Percentiles rank a stretch among this genome's conserved stretches.
These are phyloP conservation scores for Leccinum variicolor DNA, from an alignment of 768 basidiomycete genomes.

Conservation along the genomic window DNA sequence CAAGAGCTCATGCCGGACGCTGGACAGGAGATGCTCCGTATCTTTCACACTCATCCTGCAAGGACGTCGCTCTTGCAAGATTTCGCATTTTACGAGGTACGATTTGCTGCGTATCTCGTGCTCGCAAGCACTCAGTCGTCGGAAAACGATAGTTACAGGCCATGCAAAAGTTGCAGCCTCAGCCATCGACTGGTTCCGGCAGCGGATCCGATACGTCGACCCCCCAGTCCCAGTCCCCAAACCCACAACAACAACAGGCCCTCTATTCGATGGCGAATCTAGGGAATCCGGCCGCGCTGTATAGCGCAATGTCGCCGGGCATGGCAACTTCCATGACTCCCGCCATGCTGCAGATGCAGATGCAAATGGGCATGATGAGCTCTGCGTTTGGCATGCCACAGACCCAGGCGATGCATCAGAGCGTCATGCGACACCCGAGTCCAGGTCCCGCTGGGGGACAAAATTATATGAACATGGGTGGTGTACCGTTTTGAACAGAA, in stretches of 20 bases:
- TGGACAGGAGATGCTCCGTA: slow-evolving; percentile 93
- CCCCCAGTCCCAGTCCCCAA: slow-evolving; percentile 39
- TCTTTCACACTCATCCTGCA: slow-evolving; percentile 91
- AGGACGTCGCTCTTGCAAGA: slow-evolving; percentile 93
- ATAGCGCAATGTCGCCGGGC: slow-evolving; percentile 29
- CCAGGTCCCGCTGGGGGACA: slow-evolving; percentile 51
- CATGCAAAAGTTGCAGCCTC: slow-evolving; percentile 63
- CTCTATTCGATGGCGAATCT: slow-evolving; percentile 42
- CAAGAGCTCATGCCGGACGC: slow-evolving; percentile 96
- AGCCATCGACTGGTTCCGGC: slow-evolving; percentile 27
- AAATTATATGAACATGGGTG: slow-evolving; percentile 43
- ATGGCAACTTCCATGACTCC: slow-evolving; percentile 31
- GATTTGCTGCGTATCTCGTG: slow-evolving; percentile 20
- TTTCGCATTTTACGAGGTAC: slow-evolving; percentile 87
- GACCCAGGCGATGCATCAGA: slow-evolving; percentile 78
- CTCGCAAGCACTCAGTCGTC: slow-evolving; percentile 6
- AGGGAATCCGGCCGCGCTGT: slow-evolving; percentile 45
- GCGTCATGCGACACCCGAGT: slow-evolving; percentile 80
- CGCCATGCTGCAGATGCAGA: slow-evolving; percentile 44
- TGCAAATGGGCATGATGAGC: slow-evolving; percentile 46
- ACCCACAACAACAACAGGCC: slow-evolving; percentile 44
- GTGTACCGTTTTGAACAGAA: slow-evolving; percentile 28
- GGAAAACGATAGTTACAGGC: slow-evolving; percentile 62
- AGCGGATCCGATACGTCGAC: slow-evolving; percentile 27
- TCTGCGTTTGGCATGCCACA: slow-evolving; percentile 51